Percentiles rank a stretch among this genome's conserved stretches.
Conservation (phyloP, 352 stramenopile species). For the Phytopythium helicoides region DNA sequence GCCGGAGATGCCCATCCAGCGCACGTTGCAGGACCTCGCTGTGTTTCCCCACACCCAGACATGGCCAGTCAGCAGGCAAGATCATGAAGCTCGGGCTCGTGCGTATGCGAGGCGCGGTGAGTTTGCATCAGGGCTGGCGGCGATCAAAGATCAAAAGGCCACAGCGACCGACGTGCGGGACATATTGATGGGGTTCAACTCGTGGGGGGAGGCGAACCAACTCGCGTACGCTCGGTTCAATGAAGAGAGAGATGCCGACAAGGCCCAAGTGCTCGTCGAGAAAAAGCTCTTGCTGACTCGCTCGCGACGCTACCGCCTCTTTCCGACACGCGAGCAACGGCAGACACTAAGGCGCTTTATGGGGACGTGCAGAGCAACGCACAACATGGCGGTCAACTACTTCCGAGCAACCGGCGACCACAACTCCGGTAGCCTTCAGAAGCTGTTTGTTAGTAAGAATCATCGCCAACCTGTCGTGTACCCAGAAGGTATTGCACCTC, state of each 20-base stretch:
- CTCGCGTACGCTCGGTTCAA: too few relatives aligned
- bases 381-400: conserved; percentile 4
- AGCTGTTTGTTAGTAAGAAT: not conserved
- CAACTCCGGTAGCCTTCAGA: not conserved
- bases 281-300: not conserved
- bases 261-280: not conserved
- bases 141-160: not conserved
- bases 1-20: not conserved
- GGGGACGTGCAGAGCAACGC: not conserved
- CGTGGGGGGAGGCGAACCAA: not conserved
- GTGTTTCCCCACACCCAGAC: not conserved
- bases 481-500: not conserved
- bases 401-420: not conserved
- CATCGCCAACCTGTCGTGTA: not conserved
- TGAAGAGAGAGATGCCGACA: too few relatives aligned
- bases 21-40: not conserved
- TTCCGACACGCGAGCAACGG: not conserved
- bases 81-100: not conserved
- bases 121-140: not conserved
- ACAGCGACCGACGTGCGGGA: not conserved
- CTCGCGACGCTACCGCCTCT: not conserved
- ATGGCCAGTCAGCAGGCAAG: not conserved
- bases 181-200: not conserved
- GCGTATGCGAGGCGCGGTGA: not conserved
- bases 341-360: not conserved